Evolutionary conservation across 225 moss, liverwort and hornwort genomes (phyloP).

Genomic region (Anthoceros angustus): DNA sequence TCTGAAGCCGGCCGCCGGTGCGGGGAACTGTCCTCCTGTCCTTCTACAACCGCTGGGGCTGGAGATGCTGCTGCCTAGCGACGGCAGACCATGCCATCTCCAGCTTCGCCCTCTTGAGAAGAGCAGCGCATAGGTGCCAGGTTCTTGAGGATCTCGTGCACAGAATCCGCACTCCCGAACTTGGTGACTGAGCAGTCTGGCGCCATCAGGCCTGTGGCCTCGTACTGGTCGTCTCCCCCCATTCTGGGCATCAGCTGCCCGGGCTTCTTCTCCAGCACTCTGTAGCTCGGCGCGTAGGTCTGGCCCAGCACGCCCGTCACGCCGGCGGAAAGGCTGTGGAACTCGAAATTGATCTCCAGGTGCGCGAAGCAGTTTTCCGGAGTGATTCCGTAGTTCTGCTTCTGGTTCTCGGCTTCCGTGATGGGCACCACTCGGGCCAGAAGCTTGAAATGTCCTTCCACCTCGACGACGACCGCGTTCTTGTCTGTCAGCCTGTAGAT

Average conservation of each 20-base stretch:
- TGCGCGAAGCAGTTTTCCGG: slow-evolving; percentile 36
- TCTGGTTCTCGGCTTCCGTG: slow-evolving; percentile 21
- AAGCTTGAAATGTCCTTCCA: slow-evolving; percentile 20
- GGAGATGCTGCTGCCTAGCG: slow-evolving; percentile 8
- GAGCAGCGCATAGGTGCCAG: slow-evolving; percentile 9
- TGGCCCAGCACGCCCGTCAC: slow-evolving; percentile 32
- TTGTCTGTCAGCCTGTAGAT: slow-evolving; percentile 23
- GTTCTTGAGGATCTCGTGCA: not conserved
- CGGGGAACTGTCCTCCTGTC: too few species aligned
- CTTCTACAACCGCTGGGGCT: too few species aligned
- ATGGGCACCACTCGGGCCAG: slow-evolving; percentile 32
- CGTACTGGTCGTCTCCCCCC: slow-evolving; percentile 19
- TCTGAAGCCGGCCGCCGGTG: too few species aligned
- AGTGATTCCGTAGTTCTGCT: slow-evolving; percentile 27
- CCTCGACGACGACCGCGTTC: slow-evolving; percentile 25
- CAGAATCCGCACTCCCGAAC: slow-evolving; percentile 14
- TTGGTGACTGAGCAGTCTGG: slow-evolving; percentile 27
- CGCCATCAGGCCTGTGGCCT: slow-evolving; percentile 16
- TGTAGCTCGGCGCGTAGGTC: slow-evolving; percentile 26
- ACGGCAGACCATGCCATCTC: slow-evolving; percentile 22
- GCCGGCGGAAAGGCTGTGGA: slow-evolving; percentile 21
- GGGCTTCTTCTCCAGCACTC: slow-evolving; percentile 8
- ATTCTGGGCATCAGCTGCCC: slow-evolving; percentile 23
- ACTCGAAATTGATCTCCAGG: slow-evolving; percentile 32
- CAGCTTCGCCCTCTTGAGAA: not conserved